Percentiles rank a stretch among this genome's conserved stretches.
phyloP scores from a whole-genome alignment of 2,329 filamentous ascomycete species.

The Calonectria honghensis region DNA sequence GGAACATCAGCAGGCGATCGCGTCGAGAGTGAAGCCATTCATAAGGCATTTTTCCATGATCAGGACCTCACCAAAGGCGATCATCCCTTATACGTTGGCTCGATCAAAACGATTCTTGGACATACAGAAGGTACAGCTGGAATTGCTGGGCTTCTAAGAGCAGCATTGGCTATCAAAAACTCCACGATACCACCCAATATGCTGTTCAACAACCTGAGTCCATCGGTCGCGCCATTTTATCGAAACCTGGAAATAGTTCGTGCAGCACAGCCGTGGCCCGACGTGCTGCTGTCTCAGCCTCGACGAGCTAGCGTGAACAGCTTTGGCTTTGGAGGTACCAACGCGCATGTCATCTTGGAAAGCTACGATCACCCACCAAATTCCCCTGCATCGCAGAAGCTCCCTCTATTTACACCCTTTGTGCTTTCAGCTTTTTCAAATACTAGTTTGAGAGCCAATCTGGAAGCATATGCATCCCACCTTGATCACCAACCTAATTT shows the following conservation, averaged over 20 bases:
- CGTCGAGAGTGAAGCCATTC: background rate
- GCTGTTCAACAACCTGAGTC: conserved; percentile 55
- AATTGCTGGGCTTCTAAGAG: conserved; percentile 48
- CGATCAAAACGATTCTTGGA: conserved; percentile 54
- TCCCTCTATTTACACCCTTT: too few species aligned
- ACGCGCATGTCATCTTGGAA: conserved; percentile 63
- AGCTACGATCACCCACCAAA: background rate
- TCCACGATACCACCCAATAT: conserved; percentile 56
- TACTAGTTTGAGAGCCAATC: too few species aligned
- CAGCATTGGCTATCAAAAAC: conserved; percentile 42
- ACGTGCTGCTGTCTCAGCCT: background rate
- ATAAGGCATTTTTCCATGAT: background rate
- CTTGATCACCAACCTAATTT: too few species aligned
- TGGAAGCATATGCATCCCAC: too few species aligned
- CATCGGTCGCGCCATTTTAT: conserved; percentile 52
- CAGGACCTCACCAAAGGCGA: conserved; percentile 44
- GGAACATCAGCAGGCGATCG: background rate
- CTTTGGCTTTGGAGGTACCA: conserved; percentile 66
- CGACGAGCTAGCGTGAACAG: conserved; percentile 54
- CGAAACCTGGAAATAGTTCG: conserved; percentile 47
- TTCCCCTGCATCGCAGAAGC: too few species aligned
- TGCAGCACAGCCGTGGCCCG: conserved; percentile 47
- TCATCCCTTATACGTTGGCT: conserved; percentile 49
- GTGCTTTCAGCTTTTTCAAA: too few species aligned
- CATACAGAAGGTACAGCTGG: conserved; percentile 54